phyloP scores from a whole-genome alignment of 257 asterid species.

The Avicennia marina region DNA sequence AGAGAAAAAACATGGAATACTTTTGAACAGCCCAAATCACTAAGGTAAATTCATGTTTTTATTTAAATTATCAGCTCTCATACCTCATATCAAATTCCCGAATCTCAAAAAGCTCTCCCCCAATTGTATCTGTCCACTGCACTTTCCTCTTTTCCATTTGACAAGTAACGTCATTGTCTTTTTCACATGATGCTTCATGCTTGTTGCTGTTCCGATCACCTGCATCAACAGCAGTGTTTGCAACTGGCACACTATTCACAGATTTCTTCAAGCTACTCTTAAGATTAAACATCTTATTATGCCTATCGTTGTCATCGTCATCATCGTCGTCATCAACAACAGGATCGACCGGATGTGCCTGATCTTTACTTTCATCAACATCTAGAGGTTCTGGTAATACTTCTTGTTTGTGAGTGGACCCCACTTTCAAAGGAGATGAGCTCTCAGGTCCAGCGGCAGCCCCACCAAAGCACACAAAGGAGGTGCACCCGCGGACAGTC shows the following conservation, averaged over 20 bases:
- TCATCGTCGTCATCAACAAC: constrained; percentile 16
- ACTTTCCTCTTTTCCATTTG: constrained; percentile 69
- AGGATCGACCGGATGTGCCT: constrained; percentile 20
- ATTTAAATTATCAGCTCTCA: constrained; percentile 7
- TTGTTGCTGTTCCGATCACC: constrained; percentile 18
- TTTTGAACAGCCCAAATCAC: constrained; percentile 3
- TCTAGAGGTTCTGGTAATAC: constrained; percentile 32
- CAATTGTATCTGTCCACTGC: constrained; percentile 83
- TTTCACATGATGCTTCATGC: constrained; percentile 26
- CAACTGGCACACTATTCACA: constrained; percentile 23
- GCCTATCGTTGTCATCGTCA: constrained; percentile 18
- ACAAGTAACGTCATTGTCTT: constrained; percentile 27
- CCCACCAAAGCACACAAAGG: constrained; percentile 83
- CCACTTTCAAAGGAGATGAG: constrained; percentile 66
- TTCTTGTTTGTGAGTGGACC: constrained; percentile 59
- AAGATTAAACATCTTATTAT: constrained; percentile 26
- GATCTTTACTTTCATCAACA: constrained; percentile 38
- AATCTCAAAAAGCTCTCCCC: constrained; percentile 85
- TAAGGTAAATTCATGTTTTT: not conserved
- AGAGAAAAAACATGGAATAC: constrained; percentile 2
- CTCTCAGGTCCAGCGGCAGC: constrained; percentile 65
- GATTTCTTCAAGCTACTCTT: constrained; percentile 86
- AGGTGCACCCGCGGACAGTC: constrained; percentile 72
- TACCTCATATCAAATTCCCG: constrained; percentile 97
- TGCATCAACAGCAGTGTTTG: constrained; percentile 19